phyloP scores from a whole-genome alignment of 257 asterid genomes.

The Solanum medicagineum region DNA sequence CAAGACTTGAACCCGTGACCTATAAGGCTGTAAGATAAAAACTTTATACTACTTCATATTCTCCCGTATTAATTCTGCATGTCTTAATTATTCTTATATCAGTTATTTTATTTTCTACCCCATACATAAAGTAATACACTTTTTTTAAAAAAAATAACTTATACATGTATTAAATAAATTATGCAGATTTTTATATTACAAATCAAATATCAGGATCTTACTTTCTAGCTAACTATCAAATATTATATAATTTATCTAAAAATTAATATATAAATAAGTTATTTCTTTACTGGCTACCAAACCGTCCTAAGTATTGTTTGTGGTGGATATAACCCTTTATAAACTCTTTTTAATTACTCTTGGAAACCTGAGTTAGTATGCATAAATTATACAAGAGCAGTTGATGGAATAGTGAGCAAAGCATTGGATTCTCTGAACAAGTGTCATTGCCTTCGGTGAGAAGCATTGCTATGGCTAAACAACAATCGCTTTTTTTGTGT shows the following conservation, averaged over 20 bases:
- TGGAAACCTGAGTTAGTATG: not conserved
- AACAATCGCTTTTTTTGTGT: not conserved
- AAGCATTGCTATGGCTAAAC: not conserved
- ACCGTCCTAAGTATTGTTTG: not conserved
- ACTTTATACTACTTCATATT: too few relatives aligned
- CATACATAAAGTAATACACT: too few relatives aligned
- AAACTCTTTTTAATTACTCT: not conserved
- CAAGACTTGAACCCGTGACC: too few relatives aligned
- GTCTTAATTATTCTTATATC: not conserved
- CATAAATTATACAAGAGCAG: not conserved
- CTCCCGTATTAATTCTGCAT: not conserved
- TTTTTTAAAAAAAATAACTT: too few relatives aligned
- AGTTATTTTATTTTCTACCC: not conserved
- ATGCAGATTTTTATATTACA: too few relatives aligned
- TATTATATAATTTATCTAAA: too few relatives aligned
- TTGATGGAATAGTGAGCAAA: not conserved
- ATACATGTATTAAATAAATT: too few relatives aligned
- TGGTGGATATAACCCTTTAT: not conserved
- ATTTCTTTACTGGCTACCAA: not conserved
- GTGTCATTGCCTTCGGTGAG: not conserved
- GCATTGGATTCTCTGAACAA: constrained; percentile 6
- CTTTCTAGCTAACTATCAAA: too few relatives aligned
- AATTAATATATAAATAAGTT: not conserved
- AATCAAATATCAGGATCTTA: too few relatives aligned
- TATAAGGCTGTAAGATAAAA: too few relatives aligned